Base-by-base conservation (phyloP, 1,284 basidiomycete species). In the Irpex sp. region DNA sequence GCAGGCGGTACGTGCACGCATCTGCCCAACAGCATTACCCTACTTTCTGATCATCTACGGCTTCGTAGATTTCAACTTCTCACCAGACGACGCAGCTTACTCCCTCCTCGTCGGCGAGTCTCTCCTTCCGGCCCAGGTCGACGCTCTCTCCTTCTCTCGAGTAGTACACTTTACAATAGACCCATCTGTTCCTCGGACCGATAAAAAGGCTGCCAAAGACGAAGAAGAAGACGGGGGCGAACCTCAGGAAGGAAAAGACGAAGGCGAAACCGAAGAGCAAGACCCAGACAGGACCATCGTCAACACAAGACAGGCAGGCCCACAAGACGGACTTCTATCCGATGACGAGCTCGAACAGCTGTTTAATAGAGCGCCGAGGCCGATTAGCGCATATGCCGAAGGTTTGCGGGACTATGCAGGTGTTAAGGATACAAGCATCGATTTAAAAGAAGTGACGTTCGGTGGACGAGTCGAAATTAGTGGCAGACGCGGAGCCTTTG, bases 111-210 rank as follows among this genome's bases (percentile, higher is more conserved):
- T 88, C 1, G 84, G 86, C 11, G 81, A 86, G 63, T 69, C 80
- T 8, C 73, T 96, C 34, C 78, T 85, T 1, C 69, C 78, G 0
- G 75, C 76, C 5, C 89, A 94, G 62, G 73, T 80, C 66, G 76
- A 82, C 9, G 76, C 77, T 13, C 78, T 98, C 13, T 70, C 77
- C 2, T 69, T 75, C 4, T 97, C 94, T 4, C 85, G 89, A 52
- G 89, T 98, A 38, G 87, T 98, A 1, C 96, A 98, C 72, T 77
- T 81, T 19, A 89, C 90, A 34, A 82, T 97, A 51, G 94, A 93
- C 72, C 83, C 90, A 11, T 74, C 79, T 31, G 72, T 85, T 21
- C 74, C 79, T 13, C 63, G 68, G 36, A 74, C 74, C 13, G 63
- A 69, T 6, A 67, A 69, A n/a, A 67, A 70, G 31, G 67, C 70